Conservation (phyloP, 768 basidiomycete genomes). For the Boletus eberwhitei region DNA sequence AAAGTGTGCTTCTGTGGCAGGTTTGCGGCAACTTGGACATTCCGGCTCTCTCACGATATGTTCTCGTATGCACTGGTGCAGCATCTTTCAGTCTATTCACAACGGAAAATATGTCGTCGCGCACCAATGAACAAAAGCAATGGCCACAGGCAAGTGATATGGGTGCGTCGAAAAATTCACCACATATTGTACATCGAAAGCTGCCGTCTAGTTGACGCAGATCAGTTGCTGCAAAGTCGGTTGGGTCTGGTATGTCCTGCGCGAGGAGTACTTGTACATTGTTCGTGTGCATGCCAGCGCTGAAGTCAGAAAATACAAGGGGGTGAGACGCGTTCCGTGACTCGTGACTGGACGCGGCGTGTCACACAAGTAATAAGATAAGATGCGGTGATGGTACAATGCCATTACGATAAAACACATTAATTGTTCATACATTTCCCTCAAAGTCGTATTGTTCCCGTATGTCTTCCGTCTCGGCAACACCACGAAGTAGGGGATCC, state of each 20-base stretch:
- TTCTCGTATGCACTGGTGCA: constrained; percentile 63
- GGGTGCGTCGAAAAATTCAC: constrained; percentile 69
- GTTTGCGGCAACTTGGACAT: constrained; percentile 70
- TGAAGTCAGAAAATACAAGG: not conserved
- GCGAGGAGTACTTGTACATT: constrained; percentile 29
- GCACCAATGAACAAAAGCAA: constrained; percentile 74
- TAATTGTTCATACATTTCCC: constrained; percentile 32
- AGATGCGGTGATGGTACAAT: constrained; percentile 24
- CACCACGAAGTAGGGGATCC: constrained; percentile 71
- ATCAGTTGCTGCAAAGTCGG: constrained; percentile 65
- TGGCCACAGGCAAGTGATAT: constrained; percentile 76
- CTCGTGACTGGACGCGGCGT: constrained; percentile 22
- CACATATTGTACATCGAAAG: constrained; percentile 73
- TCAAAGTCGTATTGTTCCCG: constrained; percentile 45
- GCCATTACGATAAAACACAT: constrained; percentile 9
- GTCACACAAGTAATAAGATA: constrained; percentile 18
- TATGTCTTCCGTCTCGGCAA: constrained; percentile 36
- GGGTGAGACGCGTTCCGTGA: constrained; percentile 15
- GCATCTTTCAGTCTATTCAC: constrained; percentile 3
- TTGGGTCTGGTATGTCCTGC: constrained; percentile 54
- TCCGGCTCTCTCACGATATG: constrained; percentile 56
- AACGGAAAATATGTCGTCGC: constrained; percentile 21
- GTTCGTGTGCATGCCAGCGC: constrained; percentile 26
- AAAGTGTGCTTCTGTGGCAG: constrained; percentile 57
- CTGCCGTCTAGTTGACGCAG: constrained; percentile 61